phyloP scores from a whole-genome alignment of 1,284 basidiomycete species.

The Lentinula novae-zelandiae region DNA sequence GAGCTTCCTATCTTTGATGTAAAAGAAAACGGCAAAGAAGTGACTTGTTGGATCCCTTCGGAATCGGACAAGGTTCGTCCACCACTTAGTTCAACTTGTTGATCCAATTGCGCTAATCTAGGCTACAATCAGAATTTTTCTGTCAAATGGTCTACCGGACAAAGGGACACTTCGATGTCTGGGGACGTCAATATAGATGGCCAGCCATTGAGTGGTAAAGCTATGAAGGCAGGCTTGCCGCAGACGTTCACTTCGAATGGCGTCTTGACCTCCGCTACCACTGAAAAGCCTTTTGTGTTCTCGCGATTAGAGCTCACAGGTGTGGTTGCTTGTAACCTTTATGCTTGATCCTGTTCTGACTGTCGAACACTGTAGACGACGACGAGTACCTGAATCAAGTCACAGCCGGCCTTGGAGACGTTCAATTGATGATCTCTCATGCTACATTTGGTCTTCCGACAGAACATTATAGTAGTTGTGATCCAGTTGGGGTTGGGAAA shows the following conservation, averaged over 20 bases:
- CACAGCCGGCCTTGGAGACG: slow-evolving; percentile 19
- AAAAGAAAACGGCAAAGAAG: neutral
- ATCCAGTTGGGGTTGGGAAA: slow-evolving; percentile 16
- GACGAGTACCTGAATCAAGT: slow-evolving; percentile 23
- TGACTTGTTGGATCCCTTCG: slow-evolving; percentile 12
- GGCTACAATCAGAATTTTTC: neutral
- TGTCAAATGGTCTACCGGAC: neutral
- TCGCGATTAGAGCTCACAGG: slow-evolving; percentile 29
- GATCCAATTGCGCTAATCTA: no score
- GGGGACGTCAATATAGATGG: slow-evolving; percentile 1
- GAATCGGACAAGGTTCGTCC: slow-evolving; percentile 8
- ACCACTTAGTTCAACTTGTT: neutral
- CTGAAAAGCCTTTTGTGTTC: slow-evolving; percentile 19
- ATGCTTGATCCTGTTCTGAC: slow-evolving; percentile 6
- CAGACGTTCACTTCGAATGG: slow-evolving; percentile 11
- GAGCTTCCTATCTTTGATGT: slow-evolving; percentile 1
- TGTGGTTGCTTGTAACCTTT: slow-evolving; percentile 8
- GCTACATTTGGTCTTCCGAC: neutral
- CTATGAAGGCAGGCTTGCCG: neutral
- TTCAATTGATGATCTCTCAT: slow-evolving; percentile 3
- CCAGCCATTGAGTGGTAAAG: neutral
- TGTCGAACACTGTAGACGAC: slow-evolving; percentile 22
- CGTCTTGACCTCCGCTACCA: slow-evolving; percentile 19
- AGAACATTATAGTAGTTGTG: neutral
- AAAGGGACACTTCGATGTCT: neutral